Percentiles rank a stretch among this genome's conserved stretches.
These are phyloP conservation scores for Cruciata laevipes DNA, from an alignment of 257 asterid species.

Conservation along the genomic window DNA sequence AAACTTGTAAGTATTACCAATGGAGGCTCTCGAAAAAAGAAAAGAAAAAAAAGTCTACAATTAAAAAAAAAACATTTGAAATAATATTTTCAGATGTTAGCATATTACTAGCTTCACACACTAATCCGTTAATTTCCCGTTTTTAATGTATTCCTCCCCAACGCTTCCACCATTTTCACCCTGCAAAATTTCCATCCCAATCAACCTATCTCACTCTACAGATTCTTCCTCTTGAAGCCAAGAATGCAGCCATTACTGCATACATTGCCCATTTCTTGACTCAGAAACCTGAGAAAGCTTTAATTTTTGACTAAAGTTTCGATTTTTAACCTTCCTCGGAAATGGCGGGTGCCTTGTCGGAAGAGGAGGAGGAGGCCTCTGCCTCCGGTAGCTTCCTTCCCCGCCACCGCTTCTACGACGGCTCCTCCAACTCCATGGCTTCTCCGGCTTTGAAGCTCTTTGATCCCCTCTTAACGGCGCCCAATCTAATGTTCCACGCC, in stretches of 20 bases:
- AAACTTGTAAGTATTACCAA: too few relatives aligned
- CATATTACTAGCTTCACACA: too few relatives aligned
- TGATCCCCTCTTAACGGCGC: slow-evolving; percentile 39
- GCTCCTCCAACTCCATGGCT: slow-evolving; percentile 51
- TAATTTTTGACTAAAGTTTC: neutral
- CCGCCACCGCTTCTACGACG: slow-evolving; percentile 44
- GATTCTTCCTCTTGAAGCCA: neutral
- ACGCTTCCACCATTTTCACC: neutral
- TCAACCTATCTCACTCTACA: neutral
- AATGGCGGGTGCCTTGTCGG: slow-evolving; percentile 65
- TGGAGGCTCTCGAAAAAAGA: too few relatives aligned
- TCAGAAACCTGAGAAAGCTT: neutral
- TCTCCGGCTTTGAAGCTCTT: slow-evolving; percentile 53
- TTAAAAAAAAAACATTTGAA: too few relatives aligned
- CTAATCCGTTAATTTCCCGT: too few relatives aligned
- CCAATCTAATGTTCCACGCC: slow-evolving; percentile 59
- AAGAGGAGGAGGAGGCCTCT: slow-evolving; percentile 54
- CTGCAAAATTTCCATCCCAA: neutral
- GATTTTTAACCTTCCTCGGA: neutral
- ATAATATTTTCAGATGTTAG: neutral
- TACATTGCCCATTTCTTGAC: neutral
- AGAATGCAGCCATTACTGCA: too few relatives aligned
- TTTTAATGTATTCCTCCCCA: neutral
- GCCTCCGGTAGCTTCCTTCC: slow-evolving; percentile 26
- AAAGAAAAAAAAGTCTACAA: too few relatives aligned